These are phyloP conservation scores for Metschnikowia chrysomelidarum DNA, from an alignment of 805 yeast species.

Conservation along the genomic window DNA sequence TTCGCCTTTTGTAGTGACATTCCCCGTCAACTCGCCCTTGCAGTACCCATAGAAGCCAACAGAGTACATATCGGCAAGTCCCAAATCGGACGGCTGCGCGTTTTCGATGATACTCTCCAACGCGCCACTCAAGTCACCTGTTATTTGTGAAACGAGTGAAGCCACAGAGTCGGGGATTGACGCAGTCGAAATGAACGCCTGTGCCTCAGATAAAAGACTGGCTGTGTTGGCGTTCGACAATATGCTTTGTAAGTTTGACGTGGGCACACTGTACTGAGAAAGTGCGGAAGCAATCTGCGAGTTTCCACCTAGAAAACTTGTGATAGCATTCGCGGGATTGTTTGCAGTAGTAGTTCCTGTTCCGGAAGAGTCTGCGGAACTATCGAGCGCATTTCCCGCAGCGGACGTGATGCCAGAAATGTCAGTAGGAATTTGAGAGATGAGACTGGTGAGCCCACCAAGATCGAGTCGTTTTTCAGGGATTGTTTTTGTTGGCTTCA, in stretches of 20 bases:
- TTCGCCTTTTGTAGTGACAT: conserved; percentile 1
- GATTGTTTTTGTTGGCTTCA: conserved; percentile 9
- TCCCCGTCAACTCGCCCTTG: conserved; percentile 25
- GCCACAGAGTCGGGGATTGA: conserved; percentile 18
- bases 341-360: too few relatives aligned
- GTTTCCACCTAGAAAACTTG: too few relatives aligned
- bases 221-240: conserved; percentile 7
- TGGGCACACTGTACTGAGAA: conserved; percentile 8
- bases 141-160: conserved; percentile 13
- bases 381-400: too few relatives aligned
- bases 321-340: too few relatives aligned
- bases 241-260: conserved; percentile 9
- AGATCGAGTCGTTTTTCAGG: conserved; percentile 3
- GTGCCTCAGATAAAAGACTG: conserved; percentile 13
- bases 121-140: conserved; percentile 17
- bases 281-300: conserved; percentile 9
- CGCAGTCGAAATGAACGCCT: conserved; percentile 14
- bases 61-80: conserved; percentile 41
- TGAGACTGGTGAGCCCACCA: conserved; percentile 5
- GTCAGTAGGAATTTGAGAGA: conserved; percentile 6
- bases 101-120: conserved; percentile 20
- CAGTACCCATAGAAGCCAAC: conserved; percentile 46
- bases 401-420: conserved; percentile 1
- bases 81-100: conserved; percentile 31
- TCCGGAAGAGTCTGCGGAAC: too few relatives aligned